Conservation (phyloP, 306 rosid species). For the Myrica gale region DNA sequence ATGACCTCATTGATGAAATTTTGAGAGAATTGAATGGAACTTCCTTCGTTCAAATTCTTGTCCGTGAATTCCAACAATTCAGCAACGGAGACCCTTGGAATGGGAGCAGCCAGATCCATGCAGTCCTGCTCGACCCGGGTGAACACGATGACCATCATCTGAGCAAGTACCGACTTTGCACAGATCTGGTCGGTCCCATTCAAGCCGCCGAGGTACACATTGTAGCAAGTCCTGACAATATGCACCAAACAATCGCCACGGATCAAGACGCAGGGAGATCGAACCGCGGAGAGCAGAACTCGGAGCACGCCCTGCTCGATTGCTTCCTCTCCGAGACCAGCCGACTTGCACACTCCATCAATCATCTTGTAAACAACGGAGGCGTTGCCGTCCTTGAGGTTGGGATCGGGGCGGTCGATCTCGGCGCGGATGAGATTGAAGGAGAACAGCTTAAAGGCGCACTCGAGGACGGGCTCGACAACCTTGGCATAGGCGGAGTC, state of each 20-base stretch:
- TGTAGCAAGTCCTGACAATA: slow-evolving; percentile 87
- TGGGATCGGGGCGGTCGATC: slow-evolving; percentile 49
- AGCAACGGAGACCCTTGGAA: slow-evolving; percentile 57
- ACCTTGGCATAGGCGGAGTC: slow-evolving; percentile 81
- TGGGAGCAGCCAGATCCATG: slow-evolving; percentile 50
- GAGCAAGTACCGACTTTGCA: slow-evolving; percentile 95
- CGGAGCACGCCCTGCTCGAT: slow-evolving; percentile 80
- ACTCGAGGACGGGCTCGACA: slow-evolving; percentile 93
- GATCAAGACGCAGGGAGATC: slow-evolving; percentile 72
- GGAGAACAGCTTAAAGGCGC: slow-evolving; percentile 84
- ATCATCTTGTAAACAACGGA: slow-evolving; percentile 48
- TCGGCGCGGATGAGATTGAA: slow-evolving; percentile 74
- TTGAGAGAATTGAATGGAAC: slow-evolving; percentile 74
- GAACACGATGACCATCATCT: slow-evolving; percentile 81
- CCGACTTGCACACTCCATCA: slow-evolving; percentile 74
- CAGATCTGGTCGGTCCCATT: slow-evolving; percentile 98
- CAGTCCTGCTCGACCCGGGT: slow-evolving; percentile 78
- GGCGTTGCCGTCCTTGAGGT: slow-evolving; percentile 10
- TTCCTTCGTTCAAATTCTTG: slow-evolving; percentile 94
- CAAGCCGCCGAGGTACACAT: slow-evolving; percentile 93
- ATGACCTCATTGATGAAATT: slow-evolving; percentile 80
- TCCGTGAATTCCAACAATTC: slow-evolving; percentile 91
- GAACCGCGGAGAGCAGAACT: slow-evolving; percentile 74
- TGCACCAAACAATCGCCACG: slow-evolving; percentile 78
- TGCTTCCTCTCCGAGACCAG: slow-evolving; percentile 79